Conservation (phyloP, 2,329 filamentous ascomycete genomes). For the Piedraia hortae region DNA sequence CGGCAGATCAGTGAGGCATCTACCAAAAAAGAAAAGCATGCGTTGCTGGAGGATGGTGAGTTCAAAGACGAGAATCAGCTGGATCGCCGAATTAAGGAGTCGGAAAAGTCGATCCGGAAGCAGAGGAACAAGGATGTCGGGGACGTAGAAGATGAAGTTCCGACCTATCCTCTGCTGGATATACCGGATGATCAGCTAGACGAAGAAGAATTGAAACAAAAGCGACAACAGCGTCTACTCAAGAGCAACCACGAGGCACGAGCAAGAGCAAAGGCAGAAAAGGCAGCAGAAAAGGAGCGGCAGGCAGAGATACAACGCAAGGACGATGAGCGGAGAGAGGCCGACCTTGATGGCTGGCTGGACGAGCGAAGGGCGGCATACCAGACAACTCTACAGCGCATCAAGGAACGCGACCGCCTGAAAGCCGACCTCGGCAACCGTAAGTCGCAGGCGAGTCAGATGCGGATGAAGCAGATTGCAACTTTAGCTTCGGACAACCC, state of each 20-base stretch:
- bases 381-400: slow-evolving; percentile 42
- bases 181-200: slow-evolving; percentile 78
- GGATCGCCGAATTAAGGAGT: slow-evolving; percentile 59
- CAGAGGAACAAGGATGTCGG: slow-evolving; percentile 85
- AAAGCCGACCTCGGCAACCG: slow-evolving; percentile 89
- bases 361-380: slow-evolving; percentile 52
- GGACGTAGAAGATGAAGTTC: slow-evolving; percentile 47
- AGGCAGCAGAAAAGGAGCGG: slow-evolving; percentile 71
- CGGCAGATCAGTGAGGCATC: slow-evolving; percentile 35
- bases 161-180: slow-evolving; percentile 69
- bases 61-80: slow-evolving; percentile 73
- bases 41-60: slow-evolving; percentile 60
- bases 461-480: slow-evolving; percentile 93
- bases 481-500: slow-evolving; percentile 82
- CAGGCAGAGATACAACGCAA: slow-evolving; percentile 56
- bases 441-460: slow-evolving; percentile 84
- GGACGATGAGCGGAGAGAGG: slow-evolving; percentile 60
- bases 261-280: slow-evolving; percentile 81
- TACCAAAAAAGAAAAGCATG: slow-evolving; percentile 74
- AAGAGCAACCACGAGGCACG: slow-evolving; percentile 89
- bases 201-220: slow-evolving; percentile 71
- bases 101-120: slow-evolving; percentile 72
- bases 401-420: slow-evolving; percentile 78
- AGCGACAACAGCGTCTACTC: slow-evolving; percentile 70
- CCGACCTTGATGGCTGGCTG: slow-evolving; percentile 66